A percentile compares a stretch with the other conserved stretches of the same genome.
Conservation (phyloP, 2,329 filamentous ascomycete genomes). For the Dactylella cylindrospora region DNA sequence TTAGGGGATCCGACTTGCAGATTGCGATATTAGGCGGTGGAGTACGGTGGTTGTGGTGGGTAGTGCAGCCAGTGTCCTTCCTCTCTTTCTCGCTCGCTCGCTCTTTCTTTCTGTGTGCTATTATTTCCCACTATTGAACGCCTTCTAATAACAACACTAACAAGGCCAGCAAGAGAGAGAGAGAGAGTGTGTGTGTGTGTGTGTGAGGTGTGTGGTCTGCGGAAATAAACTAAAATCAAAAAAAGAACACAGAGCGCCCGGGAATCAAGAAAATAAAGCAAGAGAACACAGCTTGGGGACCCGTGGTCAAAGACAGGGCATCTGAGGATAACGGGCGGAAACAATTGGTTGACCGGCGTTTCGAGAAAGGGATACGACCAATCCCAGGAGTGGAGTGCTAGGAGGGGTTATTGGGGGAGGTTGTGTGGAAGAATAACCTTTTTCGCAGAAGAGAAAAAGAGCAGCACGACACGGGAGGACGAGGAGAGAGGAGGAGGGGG, state of each 20-base stretch:
- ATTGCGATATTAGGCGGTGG: slow-evolving; percentile 45
- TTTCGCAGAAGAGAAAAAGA: slow-evolving; percentile 19
- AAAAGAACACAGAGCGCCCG: slow-evolving; percentile 23
- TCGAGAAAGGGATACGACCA: slow-evolving; percentile 41
- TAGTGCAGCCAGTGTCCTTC: slow-evolving; percentile 42
- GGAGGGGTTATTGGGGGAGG: slow-evolving; percentile 43
- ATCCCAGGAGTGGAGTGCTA: slow-evolving; percentile 36
- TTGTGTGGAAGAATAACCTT: slow-evolving; percentile 16
- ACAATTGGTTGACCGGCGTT: slow-evolving; percentile 44
- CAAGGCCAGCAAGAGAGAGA: slow-evolving; percentile 19
- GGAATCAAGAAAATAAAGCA: no score
- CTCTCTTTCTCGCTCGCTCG: no score
- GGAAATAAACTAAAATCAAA: background rate
- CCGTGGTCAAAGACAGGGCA: slow-evolving; percentile 39
- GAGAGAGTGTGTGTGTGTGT: slow-evolving; percentile 25
- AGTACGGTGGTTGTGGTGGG: slow-evolving; percentile 21
- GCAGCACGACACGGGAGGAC: slow-evolving; percentile 39
- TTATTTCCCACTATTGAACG: slow-evolving; percentile 45
- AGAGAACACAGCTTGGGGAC: slow-evolving; percentile 38
- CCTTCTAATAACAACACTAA: slow-evolving; percentile 43
- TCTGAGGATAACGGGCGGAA: slow-evolving; percentile 42
- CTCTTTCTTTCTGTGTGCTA: slow-evolving; percentile 43
- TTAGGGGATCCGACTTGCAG: slow-evolving; percentile 45
- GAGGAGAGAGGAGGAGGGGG: slow-evolving; percentile 29
- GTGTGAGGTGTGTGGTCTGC: slow-evolving; percentile 9